Evolutionary conservation across 2,329 filamentous ascomycete species (phyloP), one percentile per base, ranked within the genome.

Genomic region (Neoarthrinium moseri): DNA sequence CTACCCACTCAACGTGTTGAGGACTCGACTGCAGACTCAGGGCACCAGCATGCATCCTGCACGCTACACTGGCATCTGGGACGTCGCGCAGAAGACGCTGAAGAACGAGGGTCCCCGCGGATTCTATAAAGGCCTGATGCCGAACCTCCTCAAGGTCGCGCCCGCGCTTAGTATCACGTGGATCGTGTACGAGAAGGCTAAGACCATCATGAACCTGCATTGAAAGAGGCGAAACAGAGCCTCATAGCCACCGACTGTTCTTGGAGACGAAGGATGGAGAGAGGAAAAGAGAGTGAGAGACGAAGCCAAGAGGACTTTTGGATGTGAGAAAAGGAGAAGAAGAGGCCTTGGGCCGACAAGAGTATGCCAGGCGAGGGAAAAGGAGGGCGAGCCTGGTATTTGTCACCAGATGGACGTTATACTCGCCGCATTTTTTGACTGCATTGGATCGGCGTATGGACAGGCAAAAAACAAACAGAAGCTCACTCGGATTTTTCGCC

Each of bases 141-240:
- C 94, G 5, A 99, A 97, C 63, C 74, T 99, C 30, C 76, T 99
- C 57, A 99, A 99, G 73, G 94, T 99, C 27, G 91, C 94, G 8
- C 94, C 94, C 2, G 91, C 94, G 23, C 86, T 99, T 44, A 96
- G 91, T 58, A 97, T 99, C 64, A 91, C 90, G 45, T 96, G 94
- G 75, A 83, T 95, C 59, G 87, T 94, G 50, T 96, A 96, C 62
- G 91, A 96, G 70, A 94, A 94, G 62, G 83, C 88, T 45, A 96
- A 96, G 74, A 81, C 77, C 57, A 21, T 49, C 20, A 46, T 48
- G 48, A 23, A 50, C 17, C 29, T 50, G 21, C 34, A 45, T n/a
- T n/a, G n/a, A n/a, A n/a, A 29, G 33, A 13, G 17, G 33, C 33
- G 12, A n/a, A n/a, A n/a, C n/a, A n/a, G n/a, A n/a, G n/a, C n/a